These are phyloP conservation scores for Dactylellina cionopaga DNA, from an alignment of 2,329 filamentous ascomycete species.

Conservation along the genomic window DNA sequence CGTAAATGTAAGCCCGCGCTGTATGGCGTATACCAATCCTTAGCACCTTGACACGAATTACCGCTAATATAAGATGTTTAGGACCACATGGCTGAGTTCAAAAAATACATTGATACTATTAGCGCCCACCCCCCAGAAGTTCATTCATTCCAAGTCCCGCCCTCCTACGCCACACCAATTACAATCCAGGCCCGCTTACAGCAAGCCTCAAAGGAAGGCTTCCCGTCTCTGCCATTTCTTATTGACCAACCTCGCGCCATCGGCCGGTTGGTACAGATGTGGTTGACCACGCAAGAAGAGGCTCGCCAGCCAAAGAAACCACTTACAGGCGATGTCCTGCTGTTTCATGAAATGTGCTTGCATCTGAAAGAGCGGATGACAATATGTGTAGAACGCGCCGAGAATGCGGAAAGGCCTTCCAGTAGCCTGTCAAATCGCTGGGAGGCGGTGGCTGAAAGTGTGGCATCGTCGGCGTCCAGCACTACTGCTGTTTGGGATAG, in stretches of 20 bases:
- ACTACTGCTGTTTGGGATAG: constrained; percentile 32
- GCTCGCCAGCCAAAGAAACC: constrained; percentile 57
- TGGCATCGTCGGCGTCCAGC: constrained; percentile 56
- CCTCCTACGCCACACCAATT: constrained; percentile 90
- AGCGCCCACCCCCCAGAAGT: constrained; percentile 52
- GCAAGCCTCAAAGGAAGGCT: constrained; percentile 84
- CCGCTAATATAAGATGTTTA: constrained; percentile 1
- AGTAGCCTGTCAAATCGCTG: constrained; percentile 65
- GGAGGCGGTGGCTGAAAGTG: constrained; percentile 66
- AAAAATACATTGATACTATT: constrained; percentile 56
- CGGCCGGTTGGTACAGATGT: constrained; percentile 82
- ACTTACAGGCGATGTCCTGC: constrained; percentile 63
- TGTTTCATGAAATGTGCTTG: constrained; percentile 65
- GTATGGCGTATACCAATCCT: not conserved
- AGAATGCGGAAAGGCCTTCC: constrained; percentile 66
- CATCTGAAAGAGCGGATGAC: constrained; percentile 64
- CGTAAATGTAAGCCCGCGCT: constrained; percentile 59
- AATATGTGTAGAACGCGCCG: constrained; percentile 66
- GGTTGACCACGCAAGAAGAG: constrained; percentile 67
- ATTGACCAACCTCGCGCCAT: constrained; percentile 89
- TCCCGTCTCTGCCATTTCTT: constrained; percentile 90
- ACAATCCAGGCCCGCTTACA: constrained; percentile 87
- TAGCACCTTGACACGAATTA: not conserved
- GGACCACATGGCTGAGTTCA: constrained; percentile 55
- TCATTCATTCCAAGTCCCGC: constrained; percentile 68